Evolutionary conservation across 2,329 filamentous ascomycete species (phyloP).

Genomic region (Exophiala aquamarina): DNA sequence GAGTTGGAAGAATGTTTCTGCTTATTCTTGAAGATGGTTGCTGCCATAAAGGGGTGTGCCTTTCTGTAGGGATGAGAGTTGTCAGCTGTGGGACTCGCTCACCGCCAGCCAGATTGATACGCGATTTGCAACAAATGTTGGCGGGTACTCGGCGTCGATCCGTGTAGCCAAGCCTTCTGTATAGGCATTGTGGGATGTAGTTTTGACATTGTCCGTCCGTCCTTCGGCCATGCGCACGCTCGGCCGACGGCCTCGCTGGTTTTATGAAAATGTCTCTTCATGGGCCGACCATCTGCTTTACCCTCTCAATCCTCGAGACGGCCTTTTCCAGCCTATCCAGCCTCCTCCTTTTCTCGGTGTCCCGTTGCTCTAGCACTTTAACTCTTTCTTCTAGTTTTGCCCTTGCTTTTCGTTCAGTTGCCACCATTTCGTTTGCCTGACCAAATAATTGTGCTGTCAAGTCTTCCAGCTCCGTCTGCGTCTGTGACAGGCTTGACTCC

Average conservation of each 20-base stretch:
- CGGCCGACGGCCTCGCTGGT: neutral
- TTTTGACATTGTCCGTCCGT: too few relatives aligned
- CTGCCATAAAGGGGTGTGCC: too few relatives aligned
- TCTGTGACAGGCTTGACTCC: conserved; percentile 54
- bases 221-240: too few relatives aligned
- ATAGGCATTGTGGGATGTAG: too few relatives aligned
- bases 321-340: conserved; percentile 57
- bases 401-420: conserved; percentile 59
- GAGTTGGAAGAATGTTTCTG: too few relatives aligned
- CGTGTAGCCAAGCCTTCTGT: too few relatives aligned
- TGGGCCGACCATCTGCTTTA: conserved; percentile 52
- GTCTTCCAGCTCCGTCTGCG: conserved; percentile 61
- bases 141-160: too few relatives aligned
- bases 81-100: too few relatives aligned
- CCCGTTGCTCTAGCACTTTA: conserved; percentile 45
- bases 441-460: conserved; percentile 61
- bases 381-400: conserved; percentile 52
- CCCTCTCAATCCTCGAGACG: conserved; percentile 55
- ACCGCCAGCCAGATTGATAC: too few relatives aligned
- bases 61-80: too few relatives aligned
- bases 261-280: conserved; percentile 9
- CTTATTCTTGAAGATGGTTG: too few relatives aligned
- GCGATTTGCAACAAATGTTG: too few relatives aligned
- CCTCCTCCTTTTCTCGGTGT: conserved; percentile 51
- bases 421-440: conserved; percentile 68